Evolutionary conservation across 805 yeast species (phyloP), one percentile per base, ranked within the genome.

Genomic region (Metschnikowia kunwiensis): DNA sequence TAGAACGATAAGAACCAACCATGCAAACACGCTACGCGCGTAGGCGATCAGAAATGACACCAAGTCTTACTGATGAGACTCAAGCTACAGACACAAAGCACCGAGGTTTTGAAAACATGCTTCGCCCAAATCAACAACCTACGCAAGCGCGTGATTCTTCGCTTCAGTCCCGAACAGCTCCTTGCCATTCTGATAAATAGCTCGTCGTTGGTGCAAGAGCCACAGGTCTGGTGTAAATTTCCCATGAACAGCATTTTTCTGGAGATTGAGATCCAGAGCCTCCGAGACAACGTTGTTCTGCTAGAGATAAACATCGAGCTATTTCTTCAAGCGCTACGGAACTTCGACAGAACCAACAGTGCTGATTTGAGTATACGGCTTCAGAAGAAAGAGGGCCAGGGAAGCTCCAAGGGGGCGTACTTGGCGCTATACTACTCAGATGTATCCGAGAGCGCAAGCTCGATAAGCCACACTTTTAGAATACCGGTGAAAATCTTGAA

Each of bases 401-500:
- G 49, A 11, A 51, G 47, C 22, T 52, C 59, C 24, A 48, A 73
- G 30, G 59, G 68, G 1, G 81, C 83, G 1, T 70, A 74, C 15
- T 58, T 83, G 36, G 77, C 79, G 0, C 47, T 83, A 11, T 70
- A 67, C 45, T 80, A 78, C 50, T 68, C 75, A 13, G 79, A 77
- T 42, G 60, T 58, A 56, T 49, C 63, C 56, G 23, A 54, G 56
- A 33, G 55, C 57, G 35, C 70, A 7, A 69, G 72, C 16, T 61
- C 75, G 3, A 69, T 85, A 12, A 72, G 74, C 42, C 87, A 82
- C 50, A 72, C 84, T 6, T 78, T 80, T 49, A 77, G 78, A 33
- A 74, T 89, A 13, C 91, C 95, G 0, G 85, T 85, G 1, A 65
- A 79, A 46, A 63, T 85, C 27, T 51, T 84, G 38, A 73, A 78